Evolutionary conservation across 2,329 filamentous ascomycete species (phyloP), one percentile per base, ranked within the genome.

Genomic region (Trematosphaeria pertusa): DNA sequence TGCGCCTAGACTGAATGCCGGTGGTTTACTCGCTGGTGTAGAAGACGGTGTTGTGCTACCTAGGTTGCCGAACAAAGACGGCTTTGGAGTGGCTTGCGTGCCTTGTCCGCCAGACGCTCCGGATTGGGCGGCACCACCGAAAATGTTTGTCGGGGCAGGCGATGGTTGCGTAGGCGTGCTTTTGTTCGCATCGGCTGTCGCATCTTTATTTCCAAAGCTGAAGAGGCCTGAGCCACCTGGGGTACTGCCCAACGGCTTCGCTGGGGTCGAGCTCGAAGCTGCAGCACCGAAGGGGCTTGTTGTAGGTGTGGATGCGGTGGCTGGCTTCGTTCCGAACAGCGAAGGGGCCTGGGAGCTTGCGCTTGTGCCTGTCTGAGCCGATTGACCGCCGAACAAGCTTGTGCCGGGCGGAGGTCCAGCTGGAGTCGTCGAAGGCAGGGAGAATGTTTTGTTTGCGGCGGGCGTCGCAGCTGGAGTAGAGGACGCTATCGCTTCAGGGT

Each of bases 351-450:
- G 37, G n/a, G 48, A 43, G 41, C 50, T 50, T 10, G 48, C 21
- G 36, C 43, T 52, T 43, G 59, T 28, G n/a, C 15, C 50, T 24
- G 43, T 21, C n/a, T 55, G 50, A 19, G 44, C 43, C 7, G 51
- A 43, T 46, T 58, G 53, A 12, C 48, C 54, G 9, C 62, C 61
- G 43, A 71, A 72, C 9, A 71, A 30, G 44, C 46, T 64, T 34
- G 43, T 44, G 10, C 65, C 67, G 10, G 69, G 67, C 34, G 70
- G 70, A 17, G 66, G 61, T 37, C 70, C 70, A n/a, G 69, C 70
- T 33, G 70, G 70, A 9, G 69, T 73, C 3, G 70, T 73, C 3
- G 70, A 72, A n/a, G 61, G 58, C 21, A 72, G 60, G 26, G 60
- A 56, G n/a, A 64, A 64, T 10, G 72, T 68, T 54, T 73, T 73